A percentile compares a stretch with the other conserved stretches of the same genome.
Conservation (phyloP, 306 rosid species). For the Vigna mungo region DNA sequence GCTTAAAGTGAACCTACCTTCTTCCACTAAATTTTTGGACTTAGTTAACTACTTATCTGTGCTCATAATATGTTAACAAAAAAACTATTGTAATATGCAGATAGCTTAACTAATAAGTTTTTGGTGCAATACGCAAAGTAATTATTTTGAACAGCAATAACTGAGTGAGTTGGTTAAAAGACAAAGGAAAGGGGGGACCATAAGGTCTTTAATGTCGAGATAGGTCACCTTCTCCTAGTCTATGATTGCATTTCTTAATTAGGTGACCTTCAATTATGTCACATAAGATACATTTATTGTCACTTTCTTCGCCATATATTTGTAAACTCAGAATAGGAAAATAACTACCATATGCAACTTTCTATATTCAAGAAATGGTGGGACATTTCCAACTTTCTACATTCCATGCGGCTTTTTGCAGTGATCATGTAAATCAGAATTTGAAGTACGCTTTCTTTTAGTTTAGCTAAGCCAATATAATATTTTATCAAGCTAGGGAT, state of each 20-base stretch:
- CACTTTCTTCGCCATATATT: slow-evolving; percentile 40
- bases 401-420: slow-evolving; percentile 3
- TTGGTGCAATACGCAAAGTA: slow-evolving; percentile 9
- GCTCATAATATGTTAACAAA: background rate
- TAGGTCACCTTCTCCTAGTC: slow-evolving; percentile 28
- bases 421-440: background rate
- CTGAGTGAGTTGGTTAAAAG: slow-evolving; percentile 37
- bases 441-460: background rate
- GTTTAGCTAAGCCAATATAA: background rate
- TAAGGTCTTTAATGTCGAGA: slow-evolving; percentile 8
- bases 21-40: slow-evolving; percentile 36
- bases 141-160: slow-evolving; percentile 14
- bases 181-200: slow-evolving; percentile 31
- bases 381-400: background rate
- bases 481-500: background rate
- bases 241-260: slow-evolving; percentile 26
- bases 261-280: slow-evolving; percentile 28
- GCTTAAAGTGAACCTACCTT: slow-evolving; percentile 33
- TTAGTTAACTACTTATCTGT: slow-evolving; percentile 24
- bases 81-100: slow-evolving; percentile 6
- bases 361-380: slow-evolving; percentile 1
- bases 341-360: background rate
- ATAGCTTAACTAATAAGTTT: slow-evolving; percentile 42
- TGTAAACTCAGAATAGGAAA: background rate
- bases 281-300: slow-evolving; percentile 4